Conservation (phyloP, 176 grass and related monocot genomes). For the Zoysia pacifica region DNA sequence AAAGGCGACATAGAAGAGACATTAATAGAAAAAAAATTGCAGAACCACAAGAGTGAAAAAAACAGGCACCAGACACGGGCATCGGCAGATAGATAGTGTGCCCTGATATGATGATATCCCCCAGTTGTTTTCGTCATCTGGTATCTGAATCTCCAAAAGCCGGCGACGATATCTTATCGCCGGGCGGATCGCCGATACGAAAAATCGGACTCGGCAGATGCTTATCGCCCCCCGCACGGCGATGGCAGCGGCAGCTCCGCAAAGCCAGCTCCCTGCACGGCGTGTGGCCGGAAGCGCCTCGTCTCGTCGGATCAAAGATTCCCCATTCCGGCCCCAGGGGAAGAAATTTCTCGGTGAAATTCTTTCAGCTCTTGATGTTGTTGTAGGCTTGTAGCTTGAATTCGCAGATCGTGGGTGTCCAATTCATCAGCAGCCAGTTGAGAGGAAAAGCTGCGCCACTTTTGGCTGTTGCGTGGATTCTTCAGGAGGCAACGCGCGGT, state of each 20-base stretch:
- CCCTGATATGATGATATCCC: slow-evolving; percentile 31
- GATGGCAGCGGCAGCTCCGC: neutral
- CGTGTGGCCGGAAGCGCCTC: slow-evolving; percentile 36
- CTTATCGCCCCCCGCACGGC: slow-evolving; percentile 8
- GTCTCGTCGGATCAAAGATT: slow-evolving; percentile 6
- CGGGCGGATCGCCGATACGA: slow-evolving; percentile 16
- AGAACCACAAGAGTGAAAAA: neutral
- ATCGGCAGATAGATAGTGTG: slow-evolving; percentile 17
- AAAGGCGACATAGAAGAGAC: neutral
- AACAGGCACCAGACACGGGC: slow-evolving; percentile 35
- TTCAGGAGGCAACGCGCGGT: slow-evolving; percentile 16
- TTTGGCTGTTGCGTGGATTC: slow-evolving; percentile 18
- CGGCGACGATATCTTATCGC: slow-evolving; percentile 40
- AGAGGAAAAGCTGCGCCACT: neutral
- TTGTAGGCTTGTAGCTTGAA: neutral
- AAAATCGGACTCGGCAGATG: slow-evolving; percentile 32
- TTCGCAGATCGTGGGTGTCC: slow-evolving; percentile 4
- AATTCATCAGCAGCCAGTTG: slow-evolving; percentile 3
- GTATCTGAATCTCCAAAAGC: slow-evolving; percentile 34
- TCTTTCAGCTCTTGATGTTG: neutral
- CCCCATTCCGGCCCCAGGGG: neutral
- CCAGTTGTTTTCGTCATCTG: slow-evolving; percentile 49
- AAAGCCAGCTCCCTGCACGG: slow-evolving; percentile 15
- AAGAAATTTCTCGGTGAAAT: neutral
- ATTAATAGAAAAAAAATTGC: neutral